Evolutionary conservation across 164 flowering plant genomes (phyloP).

Genomic region (Buxus sempervirens): DNA sequence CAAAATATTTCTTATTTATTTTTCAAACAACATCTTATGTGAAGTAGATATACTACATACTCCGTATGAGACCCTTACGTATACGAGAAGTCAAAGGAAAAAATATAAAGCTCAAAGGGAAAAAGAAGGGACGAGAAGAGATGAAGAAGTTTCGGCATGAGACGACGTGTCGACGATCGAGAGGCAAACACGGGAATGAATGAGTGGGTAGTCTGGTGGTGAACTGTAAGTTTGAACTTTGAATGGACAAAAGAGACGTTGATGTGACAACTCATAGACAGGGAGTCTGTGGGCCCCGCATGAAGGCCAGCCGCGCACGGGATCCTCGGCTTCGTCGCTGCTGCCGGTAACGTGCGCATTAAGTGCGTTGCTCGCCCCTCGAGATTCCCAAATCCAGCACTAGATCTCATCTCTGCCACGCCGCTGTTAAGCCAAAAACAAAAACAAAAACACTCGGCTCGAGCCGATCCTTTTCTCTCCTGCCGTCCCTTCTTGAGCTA

Average conservation of each 20-base stretch:
- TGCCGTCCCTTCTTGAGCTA: background rate
- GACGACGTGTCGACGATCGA: too few species aligned
- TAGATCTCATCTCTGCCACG: background rate
- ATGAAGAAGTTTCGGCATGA: background rate
- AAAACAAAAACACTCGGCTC: background rate
- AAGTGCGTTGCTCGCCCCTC: background rate
- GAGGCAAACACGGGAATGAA: background rate
- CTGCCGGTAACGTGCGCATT: background rate
- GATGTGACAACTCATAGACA: background rate
- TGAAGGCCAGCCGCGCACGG: background rate
- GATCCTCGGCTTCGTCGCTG: background rate
- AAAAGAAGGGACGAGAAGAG: background rate
- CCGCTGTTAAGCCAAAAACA: too few species aligned
- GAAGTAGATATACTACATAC: too few species aligned
- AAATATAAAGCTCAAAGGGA: too few species aligned
- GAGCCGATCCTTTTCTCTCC: too few species aligned
- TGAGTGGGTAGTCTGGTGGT: background rate
- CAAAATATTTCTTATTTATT: too few species aligned
- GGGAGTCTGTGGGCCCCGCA: background rate
- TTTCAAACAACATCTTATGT: too few species aligned
- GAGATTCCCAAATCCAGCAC: background rate
- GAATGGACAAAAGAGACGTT: slow-evolving; percentile 18
- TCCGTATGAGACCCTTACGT: too few species aligned
- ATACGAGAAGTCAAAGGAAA: too few species aligned
- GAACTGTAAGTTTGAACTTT: background rate